Base-by-base conservation (phyloP, 768 basidiomycete genomes). In the Mycena haematopus region DNA sequence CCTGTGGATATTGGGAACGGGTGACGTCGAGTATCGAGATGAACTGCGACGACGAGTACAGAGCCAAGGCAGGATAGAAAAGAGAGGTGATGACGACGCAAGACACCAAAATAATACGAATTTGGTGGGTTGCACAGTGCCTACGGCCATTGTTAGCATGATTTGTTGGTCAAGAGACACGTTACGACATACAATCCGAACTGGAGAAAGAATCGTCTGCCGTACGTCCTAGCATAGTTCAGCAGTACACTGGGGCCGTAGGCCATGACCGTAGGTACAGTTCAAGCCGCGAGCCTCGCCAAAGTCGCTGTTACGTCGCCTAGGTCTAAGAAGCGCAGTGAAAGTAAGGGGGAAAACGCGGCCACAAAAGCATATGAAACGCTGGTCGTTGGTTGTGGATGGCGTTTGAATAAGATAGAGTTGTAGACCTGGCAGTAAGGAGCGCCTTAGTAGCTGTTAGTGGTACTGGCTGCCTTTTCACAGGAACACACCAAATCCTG, bases 121-220 rank as follows among this genome's bases (percentile, higher is more conserved):
- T 92, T 75, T 95, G 94, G 75, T 95, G 92, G 1, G 90, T 92
- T 65, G 93, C 92, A 70, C 93, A 94, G 72, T 95, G 93, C 60
- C 93, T 95, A 45, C 11, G 29, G 29, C n/a, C 50, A 61, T 19
- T 52, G 56, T 46, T 65, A 29, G 68, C 53, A 31, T 44, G 31
- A 49, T 36, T 58, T 15, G 58, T 61, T 63, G 61, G 52, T 60
- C 64, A 21, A 38, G 55, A 62, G 49, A 29, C 21, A 47, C 52
- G 24, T 46, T 60, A 40, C 40, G 54, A 86, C 92, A 72, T 76
- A 93, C 92, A 93, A 79, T 77, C 92, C 92, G 71, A 93, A 92
- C 52, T 84, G 84, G 56, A 88, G 84, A 73, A 92, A 87, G 69
- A 86, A 85, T 42, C 78, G 74, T 47, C 79, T 79, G 19, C 79